Conservation (phyloP, 352 stramenopile species). For the Pythium phragmiticola region DNA sequence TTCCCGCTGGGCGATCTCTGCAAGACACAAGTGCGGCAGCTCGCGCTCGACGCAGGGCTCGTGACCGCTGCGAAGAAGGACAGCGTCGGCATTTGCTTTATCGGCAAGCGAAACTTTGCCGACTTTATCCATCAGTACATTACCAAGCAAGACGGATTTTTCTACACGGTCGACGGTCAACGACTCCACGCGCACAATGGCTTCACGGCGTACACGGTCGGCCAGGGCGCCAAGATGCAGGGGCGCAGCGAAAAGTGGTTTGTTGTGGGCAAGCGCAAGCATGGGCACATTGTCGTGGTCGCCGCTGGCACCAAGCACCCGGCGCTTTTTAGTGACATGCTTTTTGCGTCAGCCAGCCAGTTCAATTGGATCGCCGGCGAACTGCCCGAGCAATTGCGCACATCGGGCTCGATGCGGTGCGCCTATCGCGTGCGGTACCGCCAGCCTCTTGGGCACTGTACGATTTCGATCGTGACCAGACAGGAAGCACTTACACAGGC, state of each 20-base stretch:
- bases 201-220: constrained; percentile 91
- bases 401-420: constrained; percentile 51
- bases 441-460: constrained; percentile 64
- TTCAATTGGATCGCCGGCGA: constrained; percentile 92
- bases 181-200: constrained; percentile 75
- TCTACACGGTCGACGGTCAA: constrained; percentile 69
- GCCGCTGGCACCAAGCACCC: constrained; percentile 90
- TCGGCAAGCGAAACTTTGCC: constrained; percentile 93
- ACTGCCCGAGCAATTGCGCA: constrained; percentile 38
- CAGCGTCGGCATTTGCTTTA: constrained; percentile 98
- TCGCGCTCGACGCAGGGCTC: constrained; percentile 82
- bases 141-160: constrained; percentile 60
- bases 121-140: constrained; percentile 95
- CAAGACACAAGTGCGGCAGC: constrained; percentile 91
- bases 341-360: constrained; percentile 62
- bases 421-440: constrained; percentile 84
- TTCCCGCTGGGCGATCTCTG: constrained; percentile 94
- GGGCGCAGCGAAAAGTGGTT: constrained; percentile 90
- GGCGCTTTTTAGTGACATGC: constrained; percentile 85
- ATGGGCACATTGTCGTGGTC: constrained; percentile 79
- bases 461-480: constrained; percentile 54
- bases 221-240: constrained; percentile 90
- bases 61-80: constrained; percentile 93
- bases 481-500: constrained; percentile 33
- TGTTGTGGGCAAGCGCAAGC: constrained; percentile 79